Evolutionary conservation across 352 stramenopile genomes (phyloP).

Genomic region (Pilasporangium apinafurcum): DNA sequence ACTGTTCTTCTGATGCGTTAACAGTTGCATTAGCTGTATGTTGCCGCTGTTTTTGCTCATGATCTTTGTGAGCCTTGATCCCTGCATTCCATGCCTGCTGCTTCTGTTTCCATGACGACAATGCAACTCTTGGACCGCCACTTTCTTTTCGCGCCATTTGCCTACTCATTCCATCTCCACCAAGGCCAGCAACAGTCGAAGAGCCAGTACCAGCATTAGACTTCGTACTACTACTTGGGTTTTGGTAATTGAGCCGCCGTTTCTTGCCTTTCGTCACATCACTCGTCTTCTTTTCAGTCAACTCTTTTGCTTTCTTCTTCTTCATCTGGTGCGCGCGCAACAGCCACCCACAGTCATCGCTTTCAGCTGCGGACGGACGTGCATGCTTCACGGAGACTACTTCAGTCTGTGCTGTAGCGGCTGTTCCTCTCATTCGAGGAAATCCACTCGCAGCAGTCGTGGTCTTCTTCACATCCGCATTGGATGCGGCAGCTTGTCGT

Average conservation of each 20-base stretch:
- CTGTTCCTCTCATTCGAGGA: not conserved
- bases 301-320: conserved; percentile 2
- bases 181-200: too few species aligned
- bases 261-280: too few species aligned
- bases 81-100: conserved; percentile 14
- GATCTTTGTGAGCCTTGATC: not conserved
- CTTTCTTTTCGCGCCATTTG: too few species aligned
- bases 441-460: not conserved
- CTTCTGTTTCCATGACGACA: conserved; percentile 12
- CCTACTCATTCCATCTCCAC: too few species aligned
- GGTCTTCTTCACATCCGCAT: not conserved
- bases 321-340: conserved; percentile 21
- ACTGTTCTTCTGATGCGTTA: conserved; percentile 23
- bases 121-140: too few species aligned
- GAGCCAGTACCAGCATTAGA: too few species aligned
- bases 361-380: not conserved
- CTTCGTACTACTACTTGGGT: conserved; percentile 11
- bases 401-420: not conserved
- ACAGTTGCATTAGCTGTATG: not conserved
- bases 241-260: not conserved
- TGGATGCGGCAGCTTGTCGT: too few species aligned
- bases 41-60: not conserved
- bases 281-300: too few species aligned
- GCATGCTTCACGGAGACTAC: too few species aligned
- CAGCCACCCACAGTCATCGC: conserved; percentile 26